These are phyloP conservation scores for Protomyces inouyei DNA, from an alignment of 1,139 yeast species.

Conservation along the genomic window DNA sequence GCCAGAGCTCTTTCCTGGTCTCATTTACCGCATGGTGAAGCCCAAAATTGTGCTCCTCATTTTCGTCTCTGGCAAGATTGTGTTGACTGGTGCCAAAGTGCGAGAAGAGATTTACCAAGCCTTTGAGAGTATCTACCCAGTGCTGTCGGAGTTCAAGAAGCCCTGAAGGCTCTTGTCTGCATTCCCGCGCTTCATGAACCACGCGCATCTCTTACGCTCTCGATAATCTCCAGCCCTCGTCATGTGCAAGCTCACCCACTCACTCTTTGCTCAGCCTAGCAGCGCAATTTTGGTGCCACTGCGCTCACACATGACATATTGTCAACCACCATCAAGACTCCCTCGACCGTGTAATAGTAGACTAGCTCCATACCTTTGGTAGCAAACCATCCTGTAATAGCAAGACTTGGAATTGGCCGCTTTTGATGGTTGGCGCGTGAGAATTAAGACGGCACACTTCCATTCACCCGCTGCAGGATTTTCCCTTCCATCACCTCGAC, in stretches of 20 bases:
- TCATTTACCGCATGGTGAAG: slow-evolving; percentile 98
- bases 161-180: slow-evolving; percentile 2
- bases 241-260: no score
- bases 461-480: not conserved
- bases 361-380: not conserved
- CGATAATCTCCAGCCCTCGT: no score
- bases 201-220: no score
- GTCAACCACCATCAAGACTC: no score
- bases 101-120: slow-evolving; percentile 98
- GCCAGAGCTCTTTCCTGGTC: slow-evolving; percentile 97
- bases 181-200: not conserved
- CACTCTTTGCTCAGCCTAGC: no score
- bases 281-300: no score
- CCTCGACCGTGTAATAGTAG: not conserved
- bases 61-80: slow-evolving; percentile 96
- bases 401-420: not conserved
- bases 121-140: slow-evolving; percentile 93
- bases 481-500: not conserved
- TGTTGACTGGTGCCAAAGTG: slow-evolving; percentile 97
- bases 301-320: no score
- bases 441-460: no score
- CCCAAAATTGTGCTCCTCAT: slow-evolving; percentile 94
- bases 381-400: not conserved
- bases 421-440: not conserved
- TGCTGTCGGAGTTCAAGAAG: slow-evolving; percentile 94